Evolutionary conservation across 441 rosid species (phyloP), one percentile per base, ranked within the genome.

Genomic region (Croton laevigatus): DNA sequence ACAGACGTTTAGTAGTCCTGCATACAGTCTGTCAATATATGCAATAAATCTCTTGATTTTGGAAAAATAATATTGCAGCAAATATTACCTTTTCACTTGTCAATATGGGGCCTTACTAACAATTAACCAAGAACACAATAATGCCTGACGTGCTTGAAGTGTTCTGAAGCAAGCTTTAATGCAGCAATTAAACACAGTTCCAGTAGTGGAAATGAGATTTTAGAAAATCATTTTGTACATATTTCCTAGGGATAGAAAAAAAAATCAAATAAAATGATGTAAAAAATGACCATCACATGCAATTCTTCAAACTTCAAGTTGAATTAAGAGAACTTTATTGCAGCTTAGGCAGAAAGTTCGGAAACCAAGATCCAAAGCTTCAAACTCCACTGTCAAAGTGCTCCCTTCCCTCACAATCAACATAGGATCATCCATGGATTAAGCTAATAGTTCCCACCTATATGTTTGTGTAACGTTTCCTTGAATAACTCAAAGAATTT

Each of bases 331-430:
- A 3, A 42, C 20, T 42, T 53, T 42, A 40, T 68, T 23, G 23
- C 13, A 37, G 19, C 64, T 55, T 16, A 3, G 22, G 38, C 37
- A 23, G n/a, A 42, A 54, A 55, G 23, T 68, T 55, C 10, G 38
- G 53, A 55, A 16, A 27, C 51, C 52, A 68, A 17, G 12, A 27
- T 58, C 62, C 57, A 59, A 19, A 58, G 44, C 58, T 58, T 37
- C 45, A 58, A 60, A 69, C 44, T 69, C 65, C 32, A 69, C 34
- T 37, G 38, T 42, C 38, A 67, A 7, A 45, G 67, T 45, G 19
- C n/a, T 8, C 10, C 59, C 59, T n/a, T 40, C 32, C n/a, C 27
- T 62, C 49, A 62, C 32, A 19, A 38, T 40, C 16, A 20, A 7
- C 32, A n/a, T 8, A 49, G 6, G 2, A 17, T 16, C 10, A 11